Conservation (phyloP, 768 basidiomycete genomes). For the Serpula lacrymans region DNA sequence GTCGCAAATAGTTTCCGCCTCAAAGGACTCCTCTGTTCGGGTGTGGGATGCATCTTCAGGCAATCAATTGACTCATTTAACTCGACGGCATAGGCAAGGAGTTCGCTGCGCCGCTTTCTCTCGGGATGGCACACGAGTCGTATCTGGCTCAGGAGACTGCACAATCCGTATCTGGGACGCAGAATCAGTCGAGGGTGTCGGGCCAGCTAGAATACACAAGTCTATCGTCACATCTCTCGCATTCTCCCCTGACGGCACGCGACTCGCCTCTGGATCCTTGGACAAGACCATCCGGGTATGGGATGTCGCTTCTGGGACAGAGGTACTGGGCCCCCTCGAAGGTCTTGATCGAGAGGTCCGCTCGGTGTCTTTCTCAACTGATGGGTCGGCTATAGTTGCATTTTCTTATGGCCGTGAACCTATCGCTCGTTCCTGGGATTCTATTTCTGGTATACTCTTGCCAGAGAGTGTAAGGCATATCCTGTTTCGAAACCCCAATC, state of each 20-base stretch:
- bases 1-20: conserved; percentile 24
- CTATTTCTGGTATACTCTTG: conserved; percentile 15
- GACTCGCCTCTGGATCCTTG: conserved; percentile 25
- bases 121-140: conserved; percentile 20
- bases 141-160: conserved; percentile 23
- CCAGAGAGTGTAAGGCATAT: conserved; percentile 17
- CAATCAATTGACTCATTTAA: conserved; percentile 18
- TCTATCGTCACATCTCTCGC: conserved; percentile 21
- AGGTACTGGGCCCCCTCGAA: conserved; percentile 15
- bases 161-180: conserved; percentile 30
- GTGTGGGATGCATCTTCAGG: conserved; percentile 22
- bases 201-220: conserved; percentile 20
- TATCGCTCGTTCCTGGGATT: conserved; percentile 25
- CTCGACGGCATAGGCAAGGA: conserved; percentile 24
- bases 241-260: conserved; percentile 25
- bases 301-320: conserved; percentile 19
- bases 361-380: conserved; percentile 21
- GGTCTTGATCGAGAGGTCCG: conserved; percentile 16
- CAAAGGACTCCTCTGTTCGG: conserved; percentile 28
- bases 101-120: conserved; percentile 25
- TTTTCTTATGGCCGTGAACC: conserved; percentile 17
- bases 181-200: conserved; percentile 25
- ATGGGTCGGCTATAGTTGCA: conserved; percentile 17
- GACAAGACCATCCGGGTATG: conserved; percentile 28
- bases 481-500: conserved; percentile 7